Evolutionary conservation across 202 grass and related monocot genomes (phyloP), one percentile per base, ranked within the genome.

Genomic region (Sporobolus alterniflorus): DNA sequence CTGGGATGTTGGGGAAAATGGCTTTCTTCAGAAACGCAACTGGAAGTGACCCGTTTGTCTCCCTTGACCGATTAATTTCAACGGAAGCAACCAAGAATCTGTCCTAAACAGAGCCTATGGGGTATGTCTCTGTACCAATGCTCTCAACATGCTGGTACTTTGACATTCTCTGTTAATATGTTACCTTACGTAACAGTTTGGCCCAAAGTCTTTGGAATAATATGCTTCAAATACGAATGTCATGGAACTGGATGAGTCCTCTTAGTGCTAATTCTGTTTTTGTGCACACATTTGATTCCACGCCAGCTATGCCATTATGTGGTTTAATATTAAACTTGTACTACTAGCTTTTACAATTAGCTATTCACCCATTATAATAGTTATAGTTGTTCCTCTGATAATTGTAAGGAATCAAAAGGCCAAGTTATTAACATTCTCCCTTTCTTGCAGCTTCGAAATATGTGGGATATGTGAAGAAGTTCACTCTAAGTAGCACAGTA

Each of bases 381-480:
- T 49, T 77, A 29, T 2, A n/a, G 9, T 66, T 67, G 48, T 69
- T 67, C 36, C 49, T 22, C 12, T 61, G 7, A 25, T 71, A 31
- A 46, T 32, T 59, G 11, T 10, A 7, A 43, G 22, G 16, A 67
- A 41, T 10, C 56, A 69, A n/a, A n/a, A 49, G 25, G 77, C 26
- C 28, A 60, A 65, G 33, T 17, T 82, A n/a, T 65, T 57, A 48
- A 86, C 21, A 46, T 70, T 88, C 47, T 76, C 26, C 61, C 71
- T 84, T 87, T 48, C 28, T 89, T 87, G 82, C 91, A 99, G 93
- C 96, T 90, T 99, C 93, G 20, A 99, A 96, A 87, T 98, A 96
- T 79, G 91, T 89, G 36, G 96, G 93, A 77, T 99, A 99, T 48
- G 91, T 99, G 85, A 99, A 96, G 89, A 96, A 96, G 79, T 99